Percentiles rank a stretch among this genome's conserved stretches.
These are phyloP conservation scores for Penicillium occitanis DNA, from an alignment of 2,329 filamentous ascomycete genomes.

Conservation along the genomic window DNA sequence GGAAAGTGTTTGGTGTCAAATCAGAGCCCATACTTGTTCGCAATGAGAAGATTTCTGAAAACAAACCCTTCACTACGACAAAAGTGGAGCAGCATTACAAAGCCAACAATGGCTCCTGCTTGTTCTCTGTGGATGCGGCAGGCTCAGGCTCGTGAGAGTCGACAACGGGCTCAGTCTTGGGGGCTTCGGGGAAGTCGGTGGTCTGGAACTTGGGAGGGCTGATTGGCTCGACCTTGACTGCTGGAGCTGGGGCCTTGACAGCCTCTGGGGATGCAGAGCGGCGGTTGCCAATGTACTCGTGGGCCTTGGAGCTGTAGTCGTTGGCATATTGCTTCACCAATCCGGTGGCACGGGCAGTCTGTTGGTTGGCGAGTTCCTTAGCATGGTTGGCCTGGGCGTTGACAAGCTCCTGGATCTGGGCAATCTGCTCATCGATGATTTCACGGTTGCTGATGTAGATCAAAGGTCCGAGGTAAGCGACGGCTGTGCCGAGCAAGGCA, in stretches of 20 bases:
- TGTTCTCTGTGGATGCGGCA: conserved; percentile 28
- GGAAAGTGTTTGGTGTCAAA: neutral
- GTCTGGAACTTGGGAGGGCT: conserved; percentile 40
- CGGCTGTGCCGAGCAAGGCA: conserved; percentile 55
- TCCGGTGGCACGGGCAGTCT: conserved; percentile 58
- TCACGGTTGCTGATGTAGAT: conserved; percentile 66
- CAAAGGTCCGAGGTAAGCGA: conserved; percentile 61
- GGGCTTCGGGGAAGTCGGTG: conserved; percentile 53
- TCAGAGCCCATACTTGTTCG: neutral
- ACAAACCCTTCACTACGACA: neutral
- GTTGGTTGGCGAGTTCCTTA: conserved; percentile 60
- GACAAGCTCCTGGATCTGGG: conserved; percentile 55
- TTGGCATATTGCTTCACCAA: conserved; percentile 59
- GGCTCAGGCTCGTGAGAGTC: conserved; percentile 26
- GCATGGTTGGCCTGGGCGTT: conserved; percentile 60
- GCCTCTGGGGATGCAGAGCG: conserved; percentile 37
- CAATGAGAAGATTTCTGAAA: neutral
- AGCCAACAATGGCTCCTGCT: conserved; percentile 39
- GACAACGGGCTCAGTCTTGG: conserved; percentile 39
- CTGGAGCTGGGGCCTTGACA: conserved; percentile 39
- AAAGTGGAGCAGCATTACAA: neutral
- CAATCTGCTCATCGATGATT: conserved; percentile 61
- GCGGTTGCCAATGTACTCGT: conserved; percentile 50
- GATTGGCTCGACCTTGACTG: conserved; percentile 40
- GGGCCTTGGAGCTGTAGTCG: conserved; percentile 61